These are phyloP conservation scores for Botrytis elliptica DNA, from an alignment of 2,329 filamentous ascomycete genomes.

Conservation along the genomic window DNA sequence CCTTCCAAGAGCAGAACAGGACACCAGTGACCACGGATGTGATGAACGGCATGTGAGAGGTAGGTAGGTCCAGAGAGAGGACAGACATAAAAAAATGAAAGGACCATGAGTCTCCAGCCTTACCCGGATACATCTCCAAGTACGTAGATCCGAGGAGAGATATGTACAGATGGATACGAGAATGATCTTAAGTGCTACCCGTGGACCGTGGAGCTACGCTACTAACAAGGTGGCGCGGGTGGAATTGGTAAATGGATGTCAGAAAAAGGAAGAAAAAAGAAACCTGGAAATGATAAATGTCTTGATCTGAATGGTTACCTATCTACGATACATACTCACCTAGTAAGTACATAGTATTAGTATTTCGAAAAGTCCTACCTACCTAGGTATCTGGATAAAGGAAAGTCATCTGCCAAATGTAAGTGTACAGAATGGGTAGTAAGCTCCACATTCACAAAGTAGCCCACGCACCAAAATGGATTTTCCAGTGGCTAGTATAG, in stretches of 20 bases:
- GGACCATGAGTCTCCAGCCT: not conserved
- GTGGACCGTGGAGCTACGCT: no score
- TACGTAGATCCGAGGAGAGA: not conserved
- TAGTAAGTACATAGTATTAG: no score
- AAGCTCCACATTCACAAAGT: not conserved
- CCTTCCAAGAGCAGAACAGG: not conserved
- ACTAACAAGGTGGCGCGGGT: no score
- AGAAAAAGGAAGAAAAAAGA: not conserved
- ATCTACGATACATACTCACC: no score
- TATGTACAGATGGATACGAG: not conserved
- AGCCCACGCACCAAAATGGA: not conserved
- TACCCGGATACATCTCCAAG: not conserved
- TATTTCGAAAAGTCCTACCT: not conserved
- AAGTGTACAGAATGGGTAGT: not conserved
- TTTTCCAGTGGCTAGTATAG: not conserved
- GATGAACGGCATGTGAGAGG: not conserved
- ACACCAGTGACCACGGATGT: not conserved
- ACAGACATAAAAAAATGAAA: not conserved
- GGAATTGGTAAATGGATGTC: no score
- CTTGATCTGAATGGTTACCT: not conserved
- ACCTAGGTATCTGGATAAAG: not conserved
- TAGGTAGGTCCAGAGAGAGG: not conserved
- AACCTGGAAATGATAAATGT: not conserved
- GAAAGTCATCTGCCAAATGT: not conserved
- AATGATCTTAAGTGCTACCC: no score